phyloP scores from a whole-genome alignment of 345 rosid species.

The Citropsis articulata region DNA sequence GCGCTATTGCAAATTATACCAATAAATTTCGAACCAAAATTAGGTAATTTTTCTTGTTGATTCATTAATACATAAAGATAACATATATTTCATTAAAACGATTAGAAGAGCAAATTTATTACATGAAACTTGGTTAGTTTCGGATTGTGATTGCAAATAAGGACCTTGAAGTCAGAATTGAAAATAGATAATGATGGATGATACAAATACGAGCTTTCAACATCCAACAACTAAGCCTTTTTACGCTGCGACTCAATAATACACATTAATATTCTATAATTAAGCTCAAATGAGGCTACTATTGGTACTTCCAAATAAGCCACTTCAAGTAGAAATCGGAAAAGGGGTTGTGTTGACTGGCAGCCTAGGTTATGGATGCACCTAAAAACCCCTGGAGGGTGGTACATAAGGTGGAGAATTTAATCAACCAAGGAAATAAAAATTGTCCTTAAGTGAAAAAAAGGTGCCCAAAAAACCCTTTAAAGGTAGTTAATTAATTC shows the following conservation, averaged over 20 bases:
- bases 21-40: neutral
- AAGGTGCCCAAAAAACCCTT: neutral
- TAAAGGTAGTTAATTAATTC: neutral
- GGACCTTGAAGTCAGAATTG: neutral
- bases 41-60: neutral
- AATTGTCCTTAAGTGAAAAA: neutral
- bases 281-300: neutral
- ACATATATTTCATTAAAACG: neutral
- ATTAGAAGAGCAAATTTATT: neutral
- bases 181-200: too few species aligned
- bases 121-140: neutral
- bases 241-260: neutral
- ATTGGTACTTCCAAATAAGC: neutral
- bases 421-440: neutral
- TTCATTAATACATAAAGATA: neutral
- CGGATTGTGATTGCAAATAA: neutral
- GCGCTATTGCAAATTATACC: neutral
- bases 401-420: neutral
- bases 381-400: neutral
- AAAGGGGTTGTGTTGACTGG: neutral
- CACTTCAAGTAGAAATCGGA: neutral
- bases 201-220: too few species aligned
- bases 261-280: neutral
- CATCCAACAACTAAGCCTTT: neutral
- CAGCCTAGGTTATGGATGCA: neutral